phyloP scores from a whole-genome alignment of 192 early-diverging fungal species.

The Coemansia sp. region DNA sequence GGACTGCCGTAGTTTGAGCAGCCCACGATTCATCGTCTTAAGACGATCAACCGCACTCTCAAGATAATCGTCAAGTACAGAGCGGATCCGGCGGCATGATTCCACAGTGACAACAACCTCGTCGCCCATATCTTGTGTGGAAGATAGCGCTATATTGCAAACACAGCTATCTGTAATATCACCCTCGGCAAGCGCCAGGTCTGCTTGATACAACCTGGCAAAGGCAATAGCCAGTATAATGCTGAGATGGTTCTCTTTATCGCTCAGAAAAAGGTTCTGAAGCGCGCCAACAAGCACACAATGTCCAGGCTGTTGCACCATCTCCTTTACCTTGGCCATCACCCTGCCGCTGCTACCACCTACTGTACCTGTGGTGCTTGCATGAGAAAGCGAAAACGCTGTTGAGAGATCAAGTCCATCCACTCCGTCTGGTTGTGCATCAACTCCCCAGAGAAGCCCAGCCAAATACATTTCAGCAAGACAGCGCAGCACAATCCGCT shows the following conservation, averaged over 20 bases:
- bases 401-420: constrained; percentile 33
- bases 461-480: constrained; percentile 81
- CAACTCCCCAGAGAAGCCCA: constrained; percentile 63
- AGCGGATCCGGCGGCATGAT: constrained; percentile 22
- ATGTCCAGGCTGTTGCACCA: constrained; percentile 49
- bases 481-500: constrained; percentile 67
- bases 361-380: not conserved
- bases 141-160: not conserved
- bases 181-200: constrained; percentile 27
- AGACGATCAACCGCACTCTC: constrained; percentile 39
- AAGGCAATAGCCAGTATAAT: constrained; percentile 29
- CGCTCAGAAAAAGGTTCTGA: constrained; percentile 46
- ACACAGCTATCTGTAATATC: constrained; percentile 9
- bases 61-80: constrained; percentile 39
- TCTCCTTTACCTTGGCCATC: constrained; percentile 29
- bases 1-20: constrained; percentile 70
- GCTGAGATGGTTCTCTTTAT: constrained; percentile 46
- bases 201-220: constrained; percentile 29
- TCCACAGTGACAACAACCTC: constrained; percentile 22
- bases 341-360: constrained; percentile 9
- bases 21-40: constrained; percentile 50
- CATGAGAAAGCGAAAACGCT: constrained; percentile 31
- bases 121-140: not conserved
- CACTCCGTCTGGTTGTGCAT: constrained; percentile 25
- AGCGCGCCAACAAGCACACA: constrained; percentile 41